Conservation (phyloP, 2,329 filamentous ascomycete genomes). For the Arthrocladium fulminans region DNA sequence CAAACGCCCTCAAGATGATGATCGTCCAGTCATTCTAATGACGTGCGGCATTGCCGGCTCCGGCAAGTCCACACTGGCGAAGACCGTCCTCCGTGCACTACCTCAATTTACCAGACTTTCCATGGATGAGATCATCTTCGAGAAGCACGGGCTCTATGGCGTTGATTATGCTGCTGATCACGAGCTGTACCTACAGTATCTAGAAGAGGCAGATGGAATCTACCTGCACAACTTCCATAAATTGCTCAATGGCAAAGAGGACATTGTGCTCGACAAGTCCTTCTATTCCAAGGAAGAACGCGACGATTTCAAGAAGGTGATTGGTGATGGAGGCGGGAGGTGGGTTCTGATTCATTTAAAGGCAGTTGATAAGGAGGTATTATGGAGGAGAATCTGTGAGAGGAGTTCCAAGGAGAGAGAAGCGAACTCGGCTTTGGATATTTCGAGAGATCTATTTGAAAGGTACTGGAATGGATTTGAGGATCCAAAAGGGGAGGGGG, state of each 20-base stretch:
- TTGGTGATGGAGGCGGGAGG: constrained; percentile 2
- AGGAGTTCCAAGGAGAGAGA: constrained; percentile 1
- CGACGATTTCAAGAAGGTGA: constrained; percentile 2
- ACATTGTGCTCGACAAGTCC: constrained; percentile 9
- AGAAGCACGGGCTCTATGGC: constrained; percentile 7
- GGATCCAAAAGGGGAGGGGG: constrained; percentile 8
- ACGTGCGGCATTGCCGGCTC: constrained; percentile 9
- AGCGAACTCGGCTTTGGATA: constrained; percentile 8
- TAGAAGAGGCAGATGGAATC: constrained; percentile 7
- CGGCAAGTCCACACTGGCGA: constrained; percentile 10
- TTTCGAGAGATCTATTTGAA: constrained; percentile 7
- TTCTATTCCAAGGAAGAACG: constrained; percentile 12
- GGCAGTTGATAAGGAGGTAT: constrained; percentile 1
- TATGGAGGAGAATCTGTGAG: constrained; percentile 8
- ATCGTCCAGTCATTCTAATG: constrained; percentile 10
- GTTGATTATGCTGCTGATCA: constrained; percentile 6
- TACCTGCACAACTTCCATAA: not conserved
- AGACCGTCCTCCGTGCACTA: not conserved
- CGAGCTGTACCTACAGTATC: not conserved
- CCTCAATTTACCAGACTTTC: constrained; percentile 9
- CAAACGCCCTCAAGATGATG: constrained; percentile 1
- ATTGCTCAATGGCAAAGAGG: not conserved
- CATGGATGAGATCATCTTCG: constrained; percentile 9
- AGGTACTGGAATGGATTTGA: constrained; percentile 6
- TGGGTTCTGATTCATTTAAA: constrained; percentile 7